Evolutionary conservation across 2,329 filamentous ascomycete genomes (phyloP), one percentile per base, ranked within the genome.

Genomic region (Fusarium sp.): DNA sequence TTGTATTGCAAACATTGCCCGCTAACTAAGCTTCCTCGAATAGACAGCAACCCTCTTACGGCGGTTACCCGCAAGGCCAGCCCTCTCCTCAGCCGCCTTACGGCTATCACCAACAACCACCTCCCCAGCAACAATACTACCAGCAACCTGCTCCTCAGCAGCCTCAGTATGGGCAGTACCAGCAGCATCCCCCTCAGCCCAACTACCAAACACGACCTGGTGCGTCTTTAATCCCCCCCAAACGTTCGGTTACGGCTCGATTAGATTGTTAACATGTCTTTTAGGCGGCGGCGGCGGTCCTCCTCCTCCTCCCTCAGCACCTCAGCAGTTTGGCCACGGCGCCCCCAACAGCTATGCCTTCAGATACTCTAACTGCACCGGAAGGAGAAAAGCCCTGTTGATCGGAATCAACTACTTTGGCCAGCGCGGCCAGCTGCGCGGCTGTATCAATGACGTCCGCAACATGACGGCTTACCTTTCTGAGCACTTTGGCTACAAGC

Each of bases 371-470:
- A 92, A 92, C 75, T 98, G 95, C 81, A 97, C 93, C 6, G 96
- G 95, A 53, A 91, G 92, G 77, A 88, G 95, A 80, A 98, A 98
- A 85, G 96, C 95, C 6, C 85, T 98, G 33, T 84, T 98, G 70
- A 96, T 98, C 76, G 96, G 96, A 64, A 98, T 98, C 86, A 98
- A 98, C 84, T 98, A 98, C 84, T 98, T 98, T 80, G 92, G 93
- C 60, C 95, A 98, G 84, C 91, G 94, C 66, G 95, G 95, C 31
- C 94, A 98, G 86, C 87, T 98, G 56, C 89, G 95, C 66, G 96
- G 96, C 53, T 98, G 96, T 80, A 98, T 98, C 86, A 98, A 98
- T 80, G 96, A 98, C 81, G 96, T 98, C 49, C 94, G 95, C 84
- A 98, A 98, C 85, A 97, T 98, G 94, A 97, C 95, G 24, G 89